Base-by-base conservation (phyloP, 2,329 filamentous ascomycete genomes). In the Westerdykella aurantiaca region DNA sequence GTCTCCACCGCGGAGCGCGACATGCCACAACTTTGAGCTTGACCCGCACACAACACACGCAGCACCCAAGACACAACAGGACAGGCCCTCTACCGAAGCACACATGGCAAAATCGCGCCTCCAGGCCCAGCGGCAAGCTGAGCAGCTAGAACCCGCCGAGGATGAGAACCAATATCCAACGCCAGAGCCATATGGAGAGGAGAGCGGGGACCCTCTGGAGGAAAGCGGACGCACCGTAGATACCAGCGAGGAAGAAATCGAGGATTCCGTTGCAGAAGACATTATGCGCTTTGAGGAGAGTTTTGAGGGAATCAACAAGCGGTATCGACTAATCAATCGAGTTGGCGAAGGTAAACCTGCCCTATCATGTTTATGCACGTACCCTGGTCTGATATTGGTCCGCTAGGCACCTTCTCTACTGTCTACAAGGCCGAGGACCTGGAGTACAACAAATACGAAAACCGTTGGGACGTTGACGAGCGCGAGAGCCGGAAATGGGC, bases 391-490 rank as follows among this genome's bases (percentile, higher is more conserved):
- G 29, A 64, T 55, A 34, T 43, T 42, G 44, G 48, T 43, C 38
- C 35, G 34, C 47, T 47, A 95, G 89, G 93, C 45, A 98, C 93
- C 1, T 98, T 98, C 65, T 97, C 93, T 0, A 97, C 93, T 2
- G 93, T 98, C 11, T 98, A 98, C 77, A 98, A 98, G 68, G 93
- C 94, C 16, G 89, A 97, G 68, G 93, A 98, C 64, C 72, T 97
- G 21, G 76, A 85, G 44, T 95, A 96, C 65, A 80, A 93, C 51
- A 74, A 78, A 46, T 94, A 88, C 68, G 74, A 86, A 50, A 96
- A 96, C 63, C 79, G 83, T 51, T 97, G 91, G 89, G 90, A 97
- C 60, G 66, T 85, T 33, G 77, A 79, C 37, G 82, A 77, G 51
- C 81, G 83, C 34, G 77, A 81, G 43, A 73, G 77, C 38, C 68